Evolutionary conservation across 2,329 filamentous ascomycete genomes (phyloP).

Genomic region (Sporothrix inflata): DNA sequence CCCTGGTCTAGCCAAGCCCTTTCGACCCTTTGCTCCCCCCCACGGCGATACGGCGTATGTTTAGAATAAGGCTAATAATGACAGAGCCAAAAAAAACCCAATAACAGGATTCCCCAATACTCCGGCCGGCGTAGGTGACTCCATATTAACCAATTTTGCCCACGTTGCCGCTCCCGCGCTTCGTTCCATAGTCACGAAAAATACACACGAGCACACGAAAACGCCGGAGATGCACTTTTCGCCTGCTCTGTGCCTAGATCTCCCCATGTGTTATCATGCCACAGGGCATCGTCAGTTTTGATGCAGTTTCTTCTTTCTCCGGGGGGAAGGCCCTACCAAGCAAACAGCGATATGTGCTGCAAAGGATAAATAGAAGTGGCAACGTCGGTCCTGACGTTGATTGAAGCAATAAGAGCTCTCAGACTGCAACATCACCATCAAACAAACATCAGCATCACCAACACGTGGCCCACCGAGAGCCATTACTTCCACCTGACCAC

Average conservation of each 20-base stretch:
- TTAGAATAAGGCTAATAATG: neutral
- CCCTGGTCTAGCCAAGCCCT: neutral
- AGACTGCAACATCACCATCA: neutral
- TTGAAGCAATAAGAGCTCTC: neutral
- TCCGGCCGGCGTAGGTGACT: slow-evolving; percentile 1
- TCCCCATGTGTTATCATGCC: slow-evolving; percentile 19
- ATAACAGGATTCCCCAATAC: neutral
- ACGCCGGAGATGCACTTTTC: slow-evolving; percentile 28
- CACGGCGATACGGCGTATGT: slow-evolving; percentile 1
- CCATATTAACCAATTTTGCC: neutral
- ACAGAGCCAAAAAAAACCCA: neutral
- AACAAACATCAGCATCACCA: neutral
- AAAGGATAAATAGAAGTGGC: slow-evolving; percentile 23
- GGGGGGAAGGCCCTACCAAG: neutral
- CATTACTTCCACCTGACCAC: neutral
- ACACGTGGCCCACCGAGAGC: neutral
- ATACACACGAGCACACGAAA: slow-evolving; percentile 9
- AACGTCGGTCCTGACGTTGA: neutral
- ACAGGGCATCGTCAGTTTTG: neutral
- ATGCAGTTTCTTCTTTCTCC: slow-evolving; percentile 8
- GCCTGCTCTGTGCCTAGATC: neutral
- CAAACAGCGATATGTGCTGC: neutral
- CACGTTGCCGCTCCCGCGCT: slow-evolving; percentile 1
- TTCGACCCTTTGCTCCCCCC: neutral
- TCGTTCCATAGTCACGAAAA: neutral